These are phyloP conservation scores for Trypanosoma boissoni DNA, from an alignment of 208 protist genomes.

Conservation along the genomic window DNA sequence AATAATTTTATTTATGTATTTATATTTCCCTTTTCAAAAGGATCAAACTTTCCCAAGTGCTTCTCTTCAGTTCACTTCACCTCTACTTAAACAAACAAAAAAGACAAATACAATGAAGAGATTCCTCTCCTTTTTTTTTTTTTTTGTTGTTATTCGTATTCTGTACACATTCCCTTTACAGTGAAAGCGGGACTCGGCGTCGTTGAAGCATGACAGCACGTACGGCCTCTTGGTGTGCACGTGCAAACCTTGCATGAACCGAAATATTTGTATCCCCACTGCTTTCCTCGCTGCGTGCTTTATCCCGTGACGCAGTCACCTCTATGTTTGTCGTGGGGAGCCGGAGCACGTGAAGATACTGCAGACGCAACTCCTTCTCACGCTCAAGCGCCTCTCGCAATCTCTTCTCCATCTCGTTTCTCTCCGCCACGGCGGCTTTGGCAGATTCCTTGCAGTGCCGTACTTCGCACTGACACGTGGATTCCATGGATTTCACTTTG, in stretches of 20 bases:
- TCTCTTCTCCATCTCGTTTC: conserved; percentile 3
- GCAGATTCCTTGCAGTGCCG: not conserved
- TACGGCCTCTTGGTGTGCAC: conserved; percentile 72
- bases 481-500: no score
- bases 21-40: no score
- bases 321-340: conserved; percentile 45
- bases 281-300: not conserved
- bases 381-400: conserved; percentile 18
- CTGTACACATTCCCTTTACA: not conserved
- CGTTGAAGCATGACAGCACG: conserved; percentile 48
- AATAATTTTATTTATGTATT: no score
- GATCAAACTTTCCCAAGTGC: no score
- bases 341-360: conserved; percentile 46
- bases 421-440: conserved; percentile 13
- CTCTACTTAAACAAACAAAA: no score
- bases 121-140: no score
- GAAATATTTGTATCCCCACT: conserved; percentile 39
- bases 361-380: conserved; percentile 36
- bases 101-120: no score
- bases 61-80: no score
- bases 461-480: not conserved
- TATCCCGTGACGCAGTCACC: not conserved
- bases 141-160: not conserved
- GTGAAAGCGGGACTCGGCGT: conserved; percentile 13
- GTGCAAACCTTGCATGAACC: conserved; percentile 71